Conservation (phyloP, 495 filamentous ascomycete species). For the Annulohypoxylon maeteangense region DNA sequence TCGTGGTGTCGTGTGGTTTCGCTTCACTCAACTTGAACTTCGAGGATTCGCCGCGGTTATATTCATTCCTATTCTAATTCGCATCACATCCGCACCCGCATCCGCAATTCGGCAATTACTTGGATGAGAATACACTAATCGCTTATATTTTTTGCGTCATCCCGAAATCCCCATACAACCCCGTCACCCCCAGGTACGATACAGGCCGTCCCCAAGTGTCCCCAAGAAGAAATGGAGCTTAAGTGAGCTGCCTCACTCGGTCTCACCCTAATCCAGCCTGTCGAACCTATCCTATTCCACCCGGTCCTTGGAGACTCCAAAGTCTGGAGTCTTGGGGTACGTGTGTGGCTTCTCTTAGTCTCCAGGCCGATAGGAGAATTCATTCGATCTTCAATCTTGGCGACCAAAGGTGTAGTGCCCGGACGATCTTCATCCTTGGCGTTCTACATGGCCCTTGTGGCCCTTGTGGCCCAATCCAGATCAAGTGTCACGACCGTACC, state of each 20-base stretch:
- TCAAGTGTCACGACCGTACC: slow-evolving; percentile 7
- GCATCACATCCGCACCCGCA: background rate
- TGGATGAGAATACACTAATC: slow-evolving; percentile 2
- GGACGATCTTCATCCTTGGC: slow-evolving; percentile 42
- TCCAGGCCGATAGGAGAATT: slow-evolving; percentile 33
- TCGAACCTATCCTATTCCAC: background rate
- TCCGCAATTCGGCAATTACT: slow-evolving; percentile 23
- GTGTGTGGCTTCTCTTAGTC: background rate
- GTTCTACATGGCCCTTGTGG: slow-evolving; percentile 14
- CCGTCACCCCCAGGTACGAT: background rate
- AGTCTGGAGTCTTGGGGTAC: background rate
- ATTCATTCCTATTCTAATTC: slow-evolving; percentile 3
- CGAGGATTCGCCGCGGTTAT: slow-evolving; percentile 19
- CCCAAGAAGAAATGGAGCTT: slow-evolving; percentile 16
- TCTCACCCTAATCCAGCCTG: background rate
- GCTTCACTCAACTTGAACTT: background rate
- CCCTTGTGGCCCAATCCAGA: slow-evolving; percentile 34
- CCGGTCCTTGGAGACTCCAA: background rate
- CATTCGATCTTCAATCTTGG: slow-evolving; percentile 37
- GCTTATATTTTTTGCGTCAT: slow-evolving; percentile 33
- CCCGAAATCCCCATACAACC: background rate
- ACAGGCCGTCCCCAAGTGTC: background rate
- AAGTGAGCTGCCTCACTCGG: slow-evolving; percentile 43
- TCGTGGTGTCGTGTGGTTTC: background rate
- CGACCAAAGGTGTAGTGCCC: slow-evolving; percentile 26